Evolutionary conservation across 805 yeast species (phyloP).

Genomic region (Kluyveromyces dobzhanskii): DNA sequence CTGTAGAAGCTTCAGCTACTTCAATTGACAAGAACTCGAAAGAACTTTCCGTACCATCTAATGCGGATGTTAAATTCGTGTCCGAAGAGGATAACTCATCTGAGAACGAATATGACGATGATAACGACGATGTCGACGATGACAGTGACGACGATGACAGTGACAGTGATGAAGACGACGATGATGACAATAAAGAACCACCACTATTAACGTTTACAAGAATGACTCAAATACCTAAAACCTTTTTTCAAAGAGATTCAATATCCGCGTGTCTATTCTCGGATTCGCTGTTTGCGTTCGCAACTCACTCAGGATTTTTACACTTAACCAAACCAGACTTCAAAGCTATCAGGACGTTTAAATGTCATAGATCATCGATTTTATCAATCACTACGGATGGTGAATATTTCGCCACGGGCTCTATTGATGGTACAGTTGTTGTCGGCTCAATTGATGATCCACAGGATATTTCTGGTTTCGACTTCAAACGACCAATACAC

Average conservation of each 20-base stretch:
- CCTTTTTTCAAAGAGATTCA: constrained; percentile 68
- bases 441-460: constrained; percentile 61
- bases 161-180: constrained; percentile 32
- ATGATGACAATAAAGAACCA: constrained; percentile 48
- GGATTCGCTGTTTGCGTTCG: constrained; percentile 62
- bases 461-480: constrained; percentile 60
- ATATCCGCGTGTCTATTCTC: constrained; percentile 61
- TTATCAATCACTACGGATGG: constrained; percentile 64
- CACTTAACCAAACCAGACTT: constrained; percentile 59
- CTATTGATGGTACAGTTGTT: constrained; percentile 90
- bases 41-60: too few species aligned
- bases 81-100: too few species aligned
- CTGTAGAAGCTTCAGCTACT: too few species aligned
- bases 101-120: too few species aligned
- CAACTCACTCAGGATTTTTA: constrained; percentile 81
- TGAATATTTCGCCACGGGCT: constrained; percentile 69
- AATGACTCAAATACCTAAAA: constrained; percentile 54
- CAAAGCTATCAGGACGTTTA: constrained; percentile 56
- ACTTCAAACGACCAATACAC: constrained; percentile 82
- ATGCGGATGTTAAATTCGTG: too few species aligned
- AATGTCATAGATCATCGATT: constrained; percentile 82
- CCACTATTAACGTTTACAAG: constrained; percentile 73
- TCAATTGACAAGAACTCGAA: too few species aligned
- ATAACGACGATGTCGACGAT: constrained; percentile 17
- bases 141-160: not conserved